A percentile compares a stretch with the other conserved stretches of the same genome.
Conservation (phyloP, 164 flowering plant species). For the Berberis vulgaris region DNA sequence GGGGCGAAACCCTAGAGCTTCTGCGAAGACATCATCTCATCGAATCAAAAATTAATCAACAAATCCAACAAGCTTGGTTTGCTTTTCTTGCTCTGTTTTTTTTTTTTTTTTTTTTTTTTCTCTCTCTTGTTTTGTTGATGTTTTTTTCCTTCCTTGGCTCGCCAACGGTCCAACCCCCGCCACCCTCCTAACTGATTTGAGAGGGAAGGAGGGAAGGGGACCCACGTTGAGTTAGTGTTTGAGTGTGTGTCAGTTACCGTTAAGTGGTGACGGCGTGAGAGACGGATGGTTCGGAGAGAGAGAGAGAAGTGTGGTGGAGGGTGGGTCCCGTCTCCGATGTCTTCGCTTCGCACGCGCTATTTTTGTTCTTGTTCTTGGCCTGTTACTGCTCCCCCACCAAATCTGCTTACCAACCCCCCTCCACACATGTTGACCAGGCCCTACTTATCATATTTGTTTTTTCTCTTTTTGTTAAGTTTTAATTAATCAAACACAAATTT, state of each 20-base stretch:
- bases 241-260: not conserved
- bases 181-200: not conserved
- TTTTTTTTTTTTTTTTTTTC: not conserved
- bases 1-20: constrained; percentile 5
- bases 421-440: not conserved
- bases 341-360: not conserved
- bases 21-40: not conserved
- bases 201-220: no score
- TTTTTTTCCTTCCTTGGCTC: not conserved
- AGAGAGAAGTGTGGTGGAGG: not conserved
- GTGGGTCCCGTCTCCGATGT: constrained; percentile 7
- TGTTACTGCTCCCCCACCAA: not conserved
- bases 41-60: no score
- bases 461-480: not conserved
- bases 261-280: not conserved
- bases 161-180: constrained; percentile 10
- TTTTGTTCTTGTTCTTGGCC: not conserved
- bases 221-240: not conserved
- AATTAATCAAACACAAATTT: no score
- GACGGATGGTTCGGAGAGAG: no score
- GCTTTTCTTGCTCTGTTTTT: not conserved
- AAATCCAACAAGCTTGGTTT: not conserved
- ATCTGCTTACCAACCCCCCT: not conserved
- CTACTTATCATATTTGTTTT: not conserved
- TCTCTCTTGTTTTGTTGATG: no score